These are phyloP conservation scores for Pezicula carpinea DNA, from an alignment of 2,329 filamentous ascomycete genomes.

Conservation along the genomic window DNA sequence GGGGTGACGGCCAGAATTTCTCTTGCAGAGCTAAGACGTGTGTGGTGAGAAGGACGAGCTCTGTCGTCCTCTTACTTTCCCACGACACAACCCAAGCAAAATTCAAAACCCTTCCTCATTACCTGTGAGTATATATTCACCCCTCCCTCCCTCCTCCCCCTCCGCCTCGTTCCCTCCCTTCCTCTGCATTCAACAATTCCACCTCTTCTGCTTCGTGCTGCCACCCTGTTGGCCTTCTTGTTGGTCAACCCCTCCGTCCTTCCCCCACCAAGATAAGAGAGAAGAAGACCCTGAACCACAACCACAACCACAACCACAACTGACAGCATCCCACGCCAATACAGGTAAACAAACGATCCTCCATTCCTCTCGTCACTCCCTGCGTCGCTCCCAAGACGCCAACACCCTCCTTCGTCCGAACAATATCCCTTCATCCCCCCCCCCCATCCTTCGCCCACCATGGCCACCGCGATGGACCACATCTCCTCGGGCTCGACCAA, in stretches of 20 bases:
- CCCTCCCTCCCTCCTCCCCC: not conserved
- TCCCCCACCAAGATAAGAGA: slow-evolving; percentile 2
- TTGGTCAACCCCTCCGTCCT: not conserved
- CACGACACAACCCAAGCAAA: too few species aligned
- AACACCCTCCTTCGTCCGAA: not conserved
- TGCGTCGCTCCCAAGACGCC: not conserved
- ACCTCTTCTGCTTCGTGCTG: not conserved
- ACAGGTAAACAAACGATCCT: not conserved
- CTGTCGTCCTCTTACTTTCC: too few species aligned
- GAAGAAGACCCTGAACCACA: not conserved
- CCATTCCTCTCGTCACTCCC: not conserved
- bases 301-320: not conserved
- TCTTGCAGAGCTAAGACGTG: too few species aligned
- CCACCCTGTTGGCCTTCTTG: not conserved
- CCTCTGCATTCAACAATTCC: not conserved
- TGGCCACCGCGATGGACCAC: slow-evolving; percentile 74
- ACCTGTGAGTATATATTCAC: not conserved
- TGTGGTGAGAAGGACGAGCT: too few species aligned
- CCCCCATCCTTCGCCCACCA: slow-evolving; percentile 13
- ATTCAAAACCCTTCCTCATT: not conserved
- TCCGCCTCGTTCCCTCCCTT: not conserved
- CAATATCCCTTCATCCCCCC: not conserved
- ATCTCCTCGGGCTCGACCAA: slow-evolving; percentile 70
- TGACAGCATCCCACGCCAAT: not conserved
- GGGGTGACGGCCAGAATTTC: too few species aligned